These are phyloP conservation scores for Talaromyces sp. DNA, from an alignment of 2,329 filamentous ascomycete species.

Conservation along the genomic window DNA sequence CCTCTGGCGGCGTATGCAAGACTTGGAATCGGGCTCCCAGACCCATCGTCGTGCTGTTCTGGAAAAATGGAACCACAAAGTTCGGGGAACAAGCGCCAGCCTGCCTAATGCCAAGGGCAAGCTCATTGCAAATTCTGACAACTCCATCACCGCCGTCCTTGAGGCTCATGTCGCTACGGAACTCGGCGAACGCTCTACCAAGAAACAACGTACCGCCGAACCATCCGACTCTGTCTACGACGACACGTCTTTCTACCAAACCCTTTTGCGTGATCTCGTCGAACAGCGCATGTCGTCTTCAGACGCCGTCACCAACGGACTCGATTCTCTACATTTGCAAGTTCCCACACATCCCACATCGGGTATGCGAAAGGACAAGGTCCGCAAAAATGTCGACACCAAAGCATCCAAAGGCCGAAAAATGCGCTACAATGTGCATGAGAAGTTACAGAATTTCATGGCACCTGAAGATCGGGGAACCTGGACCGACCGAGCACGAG, in stretches of 20 bases:
- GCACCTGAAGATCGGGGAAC: conserved; percentile 76
- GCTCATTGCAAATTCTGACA: conserved; percentile 55
- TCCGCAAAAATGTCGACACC: conserved; percentile 81
- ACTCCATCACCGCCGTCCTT: conserved; percentile 47
- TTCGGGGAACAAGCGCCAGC: conserved; percentile 55
- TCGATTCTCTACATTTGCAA: conserved; percentile 38
- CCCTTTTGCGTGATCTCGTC: conserved; percentile 87
- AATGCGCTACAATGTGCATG: conserved; percentile 89
- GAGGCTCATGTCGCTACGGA: conserved; percentile 47
- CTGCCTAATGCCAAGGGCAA: conserved; percentile 59
- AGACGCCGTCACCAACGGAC: conserved; percentile 47
- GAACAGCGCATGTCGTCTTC: conserved; percentile 76
- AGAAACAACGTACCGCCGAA: conserved; percentile 32
- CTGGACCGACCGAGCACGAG: conserved; percentile 80
- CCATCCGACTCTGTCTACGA: conserved; percentile 65
- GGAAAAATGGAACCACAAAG: conserved; percentile 87
- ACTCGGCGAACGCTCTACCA: conserved; percentile 33
- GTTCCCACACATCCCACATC: conserved; percentile 42
- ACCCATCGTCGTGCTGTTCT: conserved; percentile 68
- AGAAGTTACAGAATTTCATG: conserved; percentile 98
- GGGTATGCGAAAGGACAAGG: conserved; percentile 58
- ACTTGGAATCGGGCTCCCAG: conserved; percentile 60
- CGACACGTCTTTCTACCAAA: conserved; percentile 91
- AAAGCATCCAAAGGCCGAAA: conserved; percentile 94
- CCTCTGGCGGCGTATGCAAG: conserved; percentile 71